Evolutionary conservation across 768 basidiomycete genomes (phyloP).

Genomic region (Crassisporium funariophilum): DNA sequence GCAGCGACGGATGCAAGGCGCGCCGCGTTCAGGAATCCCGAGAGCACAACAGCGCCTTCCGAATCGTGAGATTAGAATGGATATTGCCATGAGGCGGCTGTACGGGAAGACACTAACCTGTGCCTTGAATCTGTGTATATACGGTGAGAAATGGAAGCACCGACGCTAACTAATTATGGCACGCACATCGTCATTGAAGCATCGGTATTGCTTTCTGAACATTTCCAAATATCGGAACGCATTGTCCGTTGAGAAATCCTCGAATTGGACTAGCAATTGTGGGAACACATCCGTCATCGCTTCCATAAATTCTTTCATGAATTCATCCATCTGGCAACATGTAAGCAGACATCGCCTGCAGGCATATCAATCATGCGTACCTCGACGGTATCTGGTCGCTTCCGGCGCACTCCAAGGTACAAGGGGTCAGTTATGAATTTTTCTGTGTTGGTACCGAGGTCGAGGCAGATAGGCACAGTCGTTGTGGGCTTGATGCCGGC

Average conservation of each 20-base stretch:
- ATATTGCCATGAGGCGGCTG: constrained; percentile 4
- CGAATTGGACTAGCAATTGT: constrained; percentile 69
- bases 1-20: constrained; percentile 56
- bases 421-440: constrained; percentile 69
- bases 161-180: constrained; percentile 6
- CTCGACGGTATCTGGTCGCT: constrained; percentile 47
- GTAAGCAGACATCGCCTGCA: constrained; percentile 4
- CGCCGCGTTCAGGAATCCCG: constrained; percentile 75
- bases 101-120: constrained; percentile 34
- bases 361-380: constrained; percentile 24
- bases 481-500: constrained; percentile 62
- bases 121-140: constrained; percentile 60
- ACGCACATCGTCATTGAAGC: constrained; percentile 77
- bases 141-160: constrained; percentile 5
- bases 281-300: constrained; percentile 69
- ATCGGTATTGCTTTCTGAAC: constrained; percentile 57
- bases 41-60: constrained; percentile 69
- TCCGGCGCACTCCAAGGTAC: constrained; percentile 70
- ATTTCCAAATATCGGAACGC: constrained; percentile 74
- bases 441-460: constrained; percentile 77
- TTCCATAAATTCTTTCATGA: constrained; percentile 78
- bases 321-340: constrained; percentile 57
- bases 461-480: constrained; percentile 67
- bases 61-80: constrained; percentile 6
- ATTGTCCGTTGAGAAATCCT: constrained; percentile 78